Conservation (phyloP, 2,329 filamentous ascomycete species). For the Arthrobotrys sphaeroides region DNA sequence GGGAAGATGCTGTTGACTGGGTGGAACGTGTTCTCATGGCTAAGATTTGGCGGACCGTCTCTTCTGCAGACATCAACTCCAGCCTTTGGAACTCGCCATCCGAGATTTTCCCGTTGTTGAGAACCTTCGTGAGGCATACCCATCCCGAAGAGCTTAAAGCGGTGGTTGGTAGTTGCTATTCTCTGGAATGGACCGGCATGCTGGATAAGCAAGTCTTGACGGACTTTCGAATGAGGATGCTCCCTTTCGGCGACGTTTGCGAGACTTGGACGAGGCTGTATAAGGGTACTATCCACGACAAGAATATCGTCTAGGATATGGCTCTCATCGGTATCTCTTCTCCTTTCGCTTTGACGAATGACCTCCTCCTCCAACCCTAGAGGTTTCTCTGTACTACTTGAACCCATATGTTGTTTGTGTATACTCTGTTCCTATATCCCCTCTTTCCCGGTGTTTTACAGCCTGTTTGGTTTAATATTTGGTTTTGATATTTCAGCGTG, state of each 20-base stretch:
- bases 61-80: constrained; percentile 21
- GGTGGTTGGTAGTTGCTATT: constrained; percentile 26
- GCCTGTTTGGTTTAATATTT: background rate
- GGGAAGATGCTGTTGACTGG: constrained; percentile 47
- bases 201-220: constrained; percentile 25
- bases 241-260: constrained; percentile 40
- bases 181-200: constrained; percentile 19
- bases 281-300: constrained; percentile 42
- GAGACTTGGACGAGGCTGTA: constrained; percentile 49
- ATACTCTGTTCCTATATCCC: background rate
- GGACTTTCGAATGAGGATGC: constrained; percentile 38
- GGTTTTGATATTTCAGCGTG: constrained; percentile 2
- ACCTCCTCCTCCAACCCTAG: background rate
- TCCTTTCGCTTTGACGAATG: background rate
- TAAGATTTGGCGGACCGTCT: constrained; percentile 46
- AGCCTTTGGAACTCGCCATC: constrained; percentile 38
- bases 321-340: background rate
- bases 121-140: constrained; percentile 43
- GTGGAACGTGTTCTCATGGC: constrained; percentile 46
- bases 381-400: background rate
- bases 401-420: background rate
- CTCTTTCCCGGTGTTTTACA: constrained; percentile 2
- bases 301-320: constrained; percentile 33
- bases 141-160: constrained; percentile 38
- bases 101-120: constrained; percentile 42